Evolutionary conservation across 2,329 filamentous ascomycete species (phyloP), one percentile per base, ranked within the genome.

Genomic region (Hirsutella thompsonii): DNA sequence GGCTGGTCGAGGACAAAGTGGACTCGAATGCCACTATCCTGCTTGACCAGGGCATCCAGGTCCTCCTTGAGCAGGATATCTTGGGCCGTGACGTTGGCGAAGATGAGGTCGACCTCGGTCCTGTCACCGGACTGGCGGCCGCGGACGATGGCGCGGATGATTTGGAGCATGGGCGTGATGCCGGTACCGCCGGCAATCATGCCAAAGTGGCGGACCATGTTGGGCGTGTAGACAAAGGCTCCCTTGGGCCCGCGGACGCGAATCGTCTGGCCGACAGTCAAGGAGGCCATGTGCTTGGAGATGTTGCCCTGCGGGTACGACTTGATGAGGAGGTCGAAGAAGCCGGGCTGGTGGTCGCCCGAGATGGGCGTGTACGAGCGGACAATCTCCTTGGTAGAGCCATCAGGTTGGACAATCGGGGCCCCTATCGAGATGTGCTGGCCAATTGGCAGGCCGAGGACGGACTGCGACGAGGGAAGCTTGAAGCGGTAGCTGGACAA

Each of bases 151-250:
- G 90, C 92, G 55, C 88, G 83, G 60, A 94, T 80, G 54, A 98
- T 79, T 70, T 98, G 92, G 48, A 96, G 76, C 92, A 98, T 98
- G 46, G 92, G 92, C 9, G 92, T 96, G 62, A 98, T 96, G 52
- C 92, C 92, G 28, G 92, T 96, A 49, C 92, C 92, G 51, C 92
- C 92, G 48, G 92, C 88, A 58, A 98, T 86, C 92, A 98, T 98
- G 58, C 89, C 92, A 52, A 98, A 94, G 65, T 85, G 85, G 49
- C 85, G 81, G 53, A 90, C 86, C 84, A 98, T 90, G 72, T 95
- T 95, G 53, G 90, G 88, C 16, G 82, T 86, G 69, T 98, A 98
- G 47, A 94, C 85, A 74, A 98, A 95, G 53, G 90, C 90, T 53
- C 92, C 92, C 75, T 96, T 96, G 63, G 92, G 92, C 9, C 92